Percentiles rank a stretch among this genome's conserved stretches.
Evolutionary conservation across 352 stramenopile species (phyloP).

Genomic region (Phytopythium delawarense): DNA sequence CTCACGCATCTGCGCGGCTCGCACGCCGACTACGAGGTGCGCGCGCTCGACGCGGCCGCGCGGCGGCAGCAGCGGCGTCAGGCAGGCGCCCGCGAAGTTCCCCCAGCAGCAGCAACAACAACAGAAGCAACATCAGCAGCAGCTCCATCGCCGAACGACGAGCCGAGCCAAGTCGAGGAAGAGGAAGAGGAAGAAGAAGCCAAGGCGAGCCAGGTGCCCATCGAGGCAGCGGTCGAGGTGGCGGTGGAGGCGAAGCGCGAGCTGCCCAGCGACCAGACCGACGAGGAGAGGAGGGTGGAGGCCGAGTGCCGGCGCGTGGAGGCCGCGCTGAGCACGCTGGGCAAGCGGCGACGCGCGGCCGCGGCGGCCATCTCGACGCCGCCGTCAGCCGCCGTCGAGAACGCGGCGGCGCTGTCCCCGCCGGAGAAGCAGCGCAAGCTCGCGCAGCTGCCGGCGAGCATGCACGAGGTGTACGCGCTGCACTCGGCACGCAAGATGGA

Average conservation of each 20-base stretch:
- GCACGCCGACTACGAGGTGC: conserved; percentile 8
- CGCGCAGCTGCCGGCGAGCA: background rate
- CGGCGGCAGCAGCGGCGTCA: conserved; percentile 1
- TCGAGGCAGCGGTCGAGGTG: background rate
- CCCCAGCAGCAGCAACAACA: background rate
- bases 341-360: conserved; percentile 1
- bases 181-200: background rate
- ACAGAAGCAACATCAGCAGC: background rate
- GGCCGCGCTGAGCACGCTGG: conserved; percentile 2
- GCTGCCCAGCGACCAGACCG: background rate
- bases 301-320: background rate
- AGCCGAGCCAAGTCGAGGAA: background rate
- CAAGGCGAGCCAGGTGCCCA: background rate
- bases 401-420: conserved; percentile 4
- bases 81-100: background rate
- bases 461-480: conserved; percentile 6
- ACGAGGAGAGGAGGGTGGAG: background rate
- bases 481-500: conserved; percentile 9
- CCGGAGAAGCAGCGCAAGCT: conserved; percentile 6
- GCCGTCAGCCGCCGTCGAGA: background rate
- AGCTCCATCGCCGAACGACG: background rate
- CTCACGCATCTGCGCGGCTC: conserved; percentile 11
- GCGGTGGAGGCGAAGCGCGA: background rate
- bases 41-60: conserved; percentile 2
- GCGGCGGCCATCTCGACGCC: background rate